Conservation (phyloP, 768 basidiomycete species). For the Suillus ampliporus region DNA sequence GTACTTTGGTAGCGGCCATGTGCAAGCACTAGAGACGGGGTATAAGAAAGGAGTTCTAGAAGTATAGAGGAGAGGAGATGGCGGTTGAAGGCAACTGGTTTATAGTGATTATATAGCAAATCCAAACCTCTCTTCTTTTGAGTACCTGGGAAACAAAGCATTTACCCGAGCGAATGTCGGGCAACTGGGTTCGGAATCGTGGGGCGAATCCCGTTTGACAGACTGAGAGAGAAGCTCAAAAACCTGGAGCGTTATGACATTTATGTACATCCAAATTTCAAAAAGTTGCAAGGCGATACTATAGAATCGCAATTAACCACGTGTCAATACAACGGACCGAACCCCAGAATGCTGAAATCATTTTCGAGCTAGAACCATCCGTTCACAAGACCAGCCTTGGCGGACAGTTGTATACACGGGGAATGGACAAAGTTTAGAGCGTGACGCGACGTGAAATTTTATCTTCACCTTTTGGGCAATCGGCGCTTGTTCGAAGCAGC, state of each 20-base stretch:
- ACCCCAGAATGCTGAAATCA: not conserved
- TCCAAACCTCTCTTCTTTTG: no score
- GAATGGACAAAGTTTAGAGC: not conserved
- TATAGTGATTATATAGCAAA: slow-evolving; percentile 28
- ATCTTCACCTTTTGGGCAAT: not conserved
- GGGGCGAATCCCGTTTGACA: not conserved
- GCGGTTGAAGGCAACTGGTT: not conserved
- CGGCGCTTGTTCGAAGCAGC: slow-evolving; percentile 3
- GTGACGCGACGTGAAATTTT: not conserved
- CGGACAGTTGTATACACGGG: not conserved
- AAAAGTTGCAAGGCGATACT: not conserved
- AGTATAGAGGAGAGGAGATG: slow-evolving; percentile 5
- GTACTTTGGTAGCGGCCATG: slow-evolving; percentile 29
- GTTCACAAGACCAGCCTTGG: not conserved
- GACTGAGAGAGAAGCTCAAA: not conserved
- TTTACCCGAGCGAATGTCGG: not conserved
- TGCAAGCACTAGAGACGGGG: slow-evolving; percentile 9
- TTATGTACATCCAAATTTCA: not conserved
- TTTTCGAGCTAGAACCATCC: not conserved
- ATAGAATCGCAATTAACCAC: not conserved
- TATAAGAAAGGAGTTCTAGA: not conserved
- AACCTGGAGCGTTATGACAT: no score
- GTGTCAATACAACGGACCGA: not conserved
- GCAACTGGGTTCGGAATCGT: not conserved
- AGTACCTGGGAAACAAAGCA: slow-evolving; percentile 9